Evolutionary conservation across 2,329 filamentous ascomycete genomes (phyloP).

Genomic region (Diaporthe sp.): DNA sequence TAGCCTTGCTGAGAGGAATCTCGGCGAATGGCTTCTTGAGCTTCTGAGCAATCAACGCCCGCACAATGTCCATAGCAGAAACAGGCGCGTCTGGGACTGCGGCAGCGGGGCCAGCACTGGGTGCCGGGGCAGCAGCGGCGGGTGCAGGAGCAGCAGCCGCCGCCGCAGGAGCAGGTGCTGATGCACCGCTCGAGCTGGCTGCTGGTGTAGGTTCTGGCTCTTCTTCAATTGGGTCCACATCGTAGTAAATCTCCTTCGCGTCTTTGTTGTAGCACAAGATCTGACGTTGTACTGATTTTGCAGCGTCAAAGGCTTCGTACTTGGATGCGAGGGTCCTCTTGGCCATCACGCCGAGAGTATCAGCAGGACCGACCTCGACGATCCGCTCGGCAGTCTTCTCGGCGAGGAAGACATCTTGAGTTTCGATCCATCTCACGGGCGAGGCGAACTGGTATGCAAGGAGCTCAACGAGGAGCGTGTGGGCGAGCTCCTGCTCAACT

Average conservation of each 20-base stretch:
- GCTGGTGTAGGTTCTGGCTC: constrained; percentile 76
- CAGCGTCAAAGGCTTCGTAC: constrained; percentile 98
- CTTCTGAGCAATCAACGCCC: constrained; percentile 93
- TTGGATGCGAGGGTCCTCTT: constrained; percentile 95
- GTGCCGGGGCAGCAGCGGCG: constrained; percentile 69
- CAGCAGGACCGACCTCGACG: constrained; percentile 96
- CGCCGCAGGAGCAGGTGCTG: constrained; percentile 66
- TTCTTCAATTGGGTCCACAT: constrained; percentile 94
- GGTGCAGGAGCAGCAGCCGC: constrained; percentile 67
- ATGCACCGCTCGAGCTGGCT: constrained; percentile 62
- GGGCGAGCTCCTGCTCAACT: constrained; percentile 98
- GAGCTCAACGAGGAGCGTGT: constrained; percentile 98
- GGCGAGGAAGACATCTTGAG: constrained; percentile 98
- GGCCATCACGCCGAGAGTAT: constrained; percentile 97
- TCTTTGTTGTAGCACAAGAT: constrained; percentile 99
- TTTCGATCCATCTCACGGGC: constrained; percentile 99
- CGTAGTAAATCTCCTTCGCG: constrained; percentile 99
- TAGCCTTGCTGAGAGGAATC: constrained; percentile 93
- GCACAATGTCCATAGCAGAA: constrained; percentile 88
- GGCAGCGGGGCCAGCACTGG: constrained; percentile 87
- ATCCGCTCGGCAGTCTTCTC: constrained; percentile 97
- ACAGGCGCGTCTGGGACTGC: constrained; percentile 89
- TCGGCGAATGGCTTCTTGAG: constrained; percentile 94
- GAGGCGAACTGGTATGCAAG: constrained; percentile 99
- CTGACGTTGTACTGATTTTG: constrained; percentile 94